Conservation (phyloP, 805 yeast species). For the Huiozyma sinensis region DNA sequence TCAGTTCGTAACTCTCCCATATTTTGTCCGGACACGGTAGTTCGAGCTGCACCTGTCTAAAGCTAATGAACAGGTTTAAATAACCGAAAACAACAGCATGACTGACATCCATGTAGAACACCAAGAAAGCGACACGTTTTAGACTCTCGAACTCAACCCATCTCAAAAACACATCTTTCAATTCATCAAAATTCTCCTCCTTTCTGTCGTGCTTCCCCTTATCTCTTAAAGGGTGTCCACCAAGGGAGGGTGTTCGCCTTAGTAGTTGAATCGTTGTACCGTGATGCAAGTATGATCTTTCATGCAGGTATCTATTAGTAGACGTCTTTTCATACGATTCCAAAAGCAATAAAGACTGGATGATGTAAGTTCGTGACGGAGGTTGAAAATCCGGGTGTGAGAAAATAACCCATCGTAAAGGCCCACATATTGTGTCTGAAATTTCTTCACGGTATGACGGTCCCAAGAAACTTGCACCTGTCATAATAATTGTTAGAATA, state of each 20-base stretch:
- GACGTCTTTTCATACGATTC: slow-evolving; percentile 74
- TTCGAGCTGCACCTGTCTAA: slow-evolving; percentile 51
- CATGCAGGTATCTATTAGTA: slow-evolving; percentile 59
- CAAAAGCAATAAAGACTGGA: slow-evolving; percentile 62
- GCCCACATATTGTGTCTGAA: slow-evolving; percentile 30
- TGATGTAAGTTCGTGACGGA: slow-evolving; percentile 66
- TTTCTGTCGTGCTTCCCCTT: slow-evolving; percentile 2
- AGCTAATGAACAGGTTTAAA: slow-evolving; percentile 39
- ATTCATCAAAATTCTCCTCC: slow-evolving; percentile 10
- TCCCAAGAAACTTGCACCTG: slow-evolving; percentile 39
- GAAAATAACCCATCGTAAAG: slow-evolving; percentile 61
- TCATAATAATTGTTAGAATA: slow-evolving; percentile 43
- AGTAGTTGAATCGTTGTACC: slow-evolving; percentile 75
- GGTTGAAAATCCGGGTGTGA: slow-evolving; percentile 63
- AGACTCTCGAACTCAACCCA: slow-evolving; percentile 78
- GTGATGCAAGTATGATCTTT: slow-evolving; percentile 76
- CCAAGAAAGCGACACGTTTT: slow-evolving; percentile 70
- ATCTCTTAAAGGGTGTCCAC: slow-evolving; percentile 48
- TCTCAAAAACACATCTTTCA: slow-evolving; percentile 22
- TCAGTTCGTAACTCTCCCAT: slow-evolving; percentile 37
- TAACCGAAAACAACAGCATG: slow-evolving; percentile 77
- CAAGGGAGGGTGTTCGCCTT: slow-evolving; percentile 64
- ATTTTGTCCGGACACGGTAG: slow-evolving; percentile 54
- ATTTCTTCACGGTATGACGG: slow-evolving; percentile 16
- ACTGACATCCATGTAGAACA: slow-evolving; percentile 68